These are phyloP conservation scores for Paraglomus occultum DNA, from an alignment of 192 early-diverging fungal species.

Conservation along the genomic window DNA sequence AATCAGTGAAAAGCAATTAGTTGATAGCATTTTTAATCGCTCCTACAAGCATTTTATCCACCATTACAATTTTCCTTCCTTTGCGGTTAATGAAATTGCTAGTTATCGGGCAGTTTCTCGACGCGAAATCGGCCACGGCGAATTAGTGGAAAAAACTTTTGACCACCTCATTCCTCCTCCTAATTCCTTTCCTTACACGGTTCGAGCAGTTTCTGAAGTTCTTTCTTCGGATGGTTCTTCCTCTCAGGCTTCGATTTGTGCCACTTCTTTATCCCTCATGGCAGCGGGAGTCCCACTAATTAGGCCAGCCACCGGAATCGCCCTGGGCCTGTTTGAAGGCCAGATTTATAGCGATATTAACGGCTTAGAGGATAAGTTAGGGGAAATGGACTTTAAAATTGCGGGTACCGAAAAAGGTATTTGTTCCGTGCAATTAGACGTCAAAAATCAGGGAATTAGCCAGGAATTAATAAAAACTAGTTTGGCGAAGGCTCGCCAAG, in stretches of 20 bases:
- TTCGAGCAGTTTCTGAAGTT: constrained; percentile 14
- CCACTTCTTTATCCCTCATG: constrained; percentile 18
- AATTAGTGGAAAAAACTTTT: constrained; percentile 21
- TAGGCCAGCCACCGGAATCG: constrained; percentile 17
- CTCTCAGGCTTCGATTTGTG: constrained; percentile 17
- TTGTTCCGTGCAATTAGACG: constrained; percentile 15
- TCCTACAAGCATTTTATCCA: constrained; percentile 23
- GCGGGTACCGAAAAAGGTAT: constrained; percentile 11
- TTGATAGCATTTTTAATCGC: constrained; percentile 17
- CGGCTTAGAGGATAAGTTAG: constrained; percentile 19
- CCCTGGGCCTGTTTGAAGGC: constrained; percentile 19
- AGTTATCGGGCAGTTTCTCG: constrained; percentile 13
- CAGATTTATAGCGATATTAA: constrained; percentile 25
- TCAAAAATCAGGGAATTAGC: constrained; percentile 20
- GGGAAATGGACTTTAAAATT: constrained; percentile 27
- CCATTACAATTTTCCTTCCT: constrained; percentile 16
- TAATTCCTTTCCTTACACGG: constrained; percentile 2
- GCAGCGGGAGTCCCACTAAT: constrained; percentile 10
- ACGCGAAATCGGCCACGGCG: constrained; percentile 16
- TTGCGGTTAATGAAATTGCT: constrained; percentile 25
- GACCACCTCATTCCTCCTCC: background rate
- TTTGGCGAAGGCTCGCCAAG: constrained; percentile 1
- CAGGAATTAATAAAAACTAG: background rate
- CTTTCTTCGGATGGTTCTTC: constrained; percentile 25
- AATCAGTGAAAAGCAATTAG: constrained; percentile 15